Evolutionary conservation across 2,329 filamentous ascomycete genomes (phyloP).

Genomic region (Claviceps africana): DNA sequence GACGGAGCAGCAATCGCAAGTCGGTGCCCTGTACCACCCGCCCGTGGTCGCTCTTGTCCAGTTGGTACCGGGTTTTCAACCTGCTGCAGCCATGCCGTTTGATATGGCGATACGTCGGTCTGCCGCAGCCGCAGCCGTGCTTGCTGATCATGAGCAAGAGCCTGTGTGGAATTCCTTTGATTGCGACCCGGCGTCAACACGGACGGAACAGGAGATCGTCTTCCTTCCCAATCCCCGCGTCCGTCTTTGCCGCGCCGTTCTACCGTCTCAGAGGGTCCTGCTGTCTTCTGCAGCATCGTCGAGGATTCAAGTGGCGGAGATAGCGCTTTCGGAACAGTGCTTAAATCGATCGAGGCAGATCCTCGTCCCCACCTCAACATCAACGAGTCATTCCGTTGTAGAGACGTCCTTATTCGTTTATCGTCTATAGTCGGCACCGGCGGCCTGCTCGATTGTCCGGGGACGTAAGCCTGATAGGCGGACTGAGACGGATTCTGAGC

Average conservation of each 20-base stretch:
- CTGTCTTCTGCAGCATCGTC: neutral
- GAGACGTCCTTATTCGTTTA: conserved; percentile 8
- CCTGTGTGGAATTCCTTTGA: neutral
- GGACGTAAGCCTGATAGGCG: conserved; percentile 8
- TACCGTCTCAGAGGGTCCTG: neutral
- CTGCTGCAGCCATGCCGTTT: no score
- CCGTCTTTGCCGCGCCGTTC: neutral
- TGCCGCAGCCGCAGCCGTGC: neutral
- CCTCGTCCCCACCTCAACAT: conserved; percentile 11
- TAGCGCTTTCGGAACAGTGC: conserved; percentile 11
- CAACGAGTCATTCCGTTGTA: conserved; percentile 15
- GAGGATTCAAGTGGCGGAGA: conserved; percentile 9
- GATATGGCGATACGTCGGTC: no score
- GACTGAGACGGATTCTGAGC: neutral
- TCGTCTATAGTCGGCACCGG: conserved; percentile 2
- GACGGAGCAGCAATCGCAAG: no score
- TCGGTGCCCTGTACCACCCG: no score
- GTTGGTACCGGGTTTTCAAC: no score
- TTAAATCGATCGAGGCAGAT: conserved; percentile 9
- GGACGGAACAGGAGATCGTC: conserved; percentile 3
- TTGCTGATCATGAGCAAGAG: neutral
- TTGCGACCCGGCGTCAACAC: conserved; percentile 6
- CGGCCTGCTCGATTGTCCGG: conserved; percentile 2
- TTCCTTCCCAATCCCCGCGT: neutral
- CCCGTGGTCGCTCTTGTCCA: no score